A percentile compares a stretch with the other conserved stretches of the same genome.
These are phyloP conservation scores for Calonectria hongkongensis DNA, from an alignment of 2,329 filamentous ascomycete genomes.

Conservation along the genomic window DNA sequence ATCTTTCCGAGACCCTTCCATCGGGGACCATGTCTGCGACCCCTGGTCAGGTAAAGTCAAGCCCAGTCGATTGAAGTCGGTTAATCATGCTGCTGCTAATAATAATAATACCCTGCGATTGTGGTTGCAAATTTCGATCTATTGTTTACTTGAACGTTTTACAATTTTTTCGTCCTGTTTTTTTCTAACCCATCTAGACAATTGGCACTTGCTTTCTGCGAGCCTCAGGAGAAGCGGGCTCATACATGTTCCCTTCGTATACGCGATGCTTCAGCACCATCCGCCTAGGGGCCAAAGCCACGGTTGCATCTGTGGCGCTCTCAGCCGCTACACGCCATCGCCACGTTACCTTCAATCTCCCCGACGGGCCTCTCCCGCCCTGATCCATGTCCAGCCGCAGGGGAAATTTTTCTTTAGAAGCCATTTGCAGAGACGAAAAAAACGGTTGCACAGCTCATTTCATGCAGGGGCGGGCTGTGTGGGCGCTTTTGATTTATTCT, in stretches of 20 bases:
- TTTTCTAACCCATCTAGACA: background rate
- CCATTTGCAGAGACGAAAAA: constrained; percentile 24
- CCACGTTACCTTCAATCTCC: constrained; percentile 40
- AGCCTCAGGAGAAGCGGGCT: background rate
- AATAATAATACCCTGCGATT: background rate
- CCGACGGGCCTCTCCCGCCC: constrained; percentile 18
- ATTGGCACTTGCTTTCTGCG: background rate
- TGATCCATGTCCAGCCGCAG: constrained; percentile 29
- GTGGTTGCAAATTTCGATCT: background rate
- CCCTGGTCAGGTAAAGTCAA: constrained; percentile 4
- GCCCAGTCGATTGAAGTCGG: background rate
- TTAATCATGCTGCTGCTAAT: background rate
- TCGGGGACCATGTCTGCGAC: constrained; percentile 7
- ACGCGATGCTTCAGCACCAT: background rate
- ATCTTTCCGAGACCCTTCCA: constrained; percentile 10
- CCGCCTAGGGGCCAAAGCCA: constrained; percentile 12
- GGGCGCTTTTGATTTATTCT: constrained; percentile 11
- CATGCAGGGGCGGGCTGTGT: constrained; percentile 37
- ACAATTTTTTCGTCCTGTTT: background rate
- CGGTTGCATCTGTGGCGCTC: constrained; percentile 34
- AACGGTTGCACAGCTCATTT: constrained; percentile 39
- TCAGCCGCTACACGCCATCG: constrained; percentile 27
- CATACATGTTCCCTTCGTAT: background rate
- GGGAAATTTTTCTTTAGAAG: constrained; percentile 13
- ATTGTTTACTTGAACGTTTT: background rate